Evolutionary conservation across 441 rosid genomes (phyloP).

Genomic region (Brassica balearica): DNA sequence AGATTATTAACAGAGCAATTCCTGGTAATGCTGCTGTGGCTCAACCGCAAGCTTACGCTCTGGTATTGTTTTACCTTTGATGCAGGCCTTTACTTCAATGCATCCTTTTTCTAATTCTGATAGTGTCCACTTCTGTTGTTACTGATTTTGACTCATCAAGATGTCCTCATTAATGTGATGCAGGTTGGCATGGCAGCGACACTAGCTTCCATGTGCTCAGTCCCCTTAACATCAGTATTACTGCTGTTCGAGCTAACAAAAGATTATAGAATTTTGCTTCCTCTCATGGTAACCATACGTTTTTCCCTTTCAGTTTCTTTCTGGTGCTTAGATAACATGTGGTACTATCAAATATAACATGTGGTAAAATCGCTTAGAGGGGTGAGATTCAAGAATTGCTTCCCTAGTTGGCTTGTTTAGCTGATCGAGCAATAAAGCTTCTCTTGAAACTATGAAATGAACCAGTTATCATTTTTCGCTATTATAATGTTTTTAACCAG

Average conservation of each 20-base stretch:
- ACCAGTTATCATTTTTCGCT: neutral
- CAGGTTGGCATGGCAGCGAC: slow-evolving; percentile 99
- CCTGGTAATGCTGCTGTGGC: slow-evolving; percentile 98
- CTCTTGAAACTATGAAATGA: neutral
- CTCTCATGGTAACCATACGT: slow-evolving; percentile 77
- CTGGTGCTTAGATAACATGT: neutral
- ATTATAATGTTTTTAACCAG: neutral
- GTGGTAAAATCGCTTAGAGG: neutral
- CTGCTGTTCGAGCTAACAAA: slow-evolving; percentile 92
- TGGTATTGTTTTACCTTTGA: slow-evolving; percentile 56
- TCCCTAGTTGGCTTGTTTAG: slow-evolving; percentile 3
- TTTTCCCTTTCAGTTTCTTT: slow-evolving; percentile 21
- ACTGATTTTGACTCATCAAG: slow-evolving; percentile 10
- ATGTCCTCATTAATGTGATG: slow-evolving; percentile 35
- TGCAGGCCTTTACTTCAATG: slow-evolving; percentile 22
- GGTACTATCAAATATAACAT: neutral
- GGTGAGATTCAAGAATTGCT: neutral
- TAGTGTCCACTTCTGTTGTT: slow-evolving; percentile 16
- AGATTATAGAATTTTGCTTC: slow-evolving; percentile 96
- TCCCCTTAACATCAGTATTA: slow-evolving; percentile 92
- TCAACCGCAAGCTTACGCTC: slow-evolving; percentile 96
- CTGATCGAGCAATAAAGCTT: neutral
- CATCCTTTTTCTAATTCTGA: slow-evolving; percentile 6
- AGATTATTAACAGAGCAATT: slow-evolving; percentile 84
- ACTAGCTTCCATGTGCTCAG: slow-evolving; percentile 97